These are phyloP conservation scores for Metschnikowia gruessii DNA, from an alignment of 805 yeast species.

Conservation along the genomic window DNA sequence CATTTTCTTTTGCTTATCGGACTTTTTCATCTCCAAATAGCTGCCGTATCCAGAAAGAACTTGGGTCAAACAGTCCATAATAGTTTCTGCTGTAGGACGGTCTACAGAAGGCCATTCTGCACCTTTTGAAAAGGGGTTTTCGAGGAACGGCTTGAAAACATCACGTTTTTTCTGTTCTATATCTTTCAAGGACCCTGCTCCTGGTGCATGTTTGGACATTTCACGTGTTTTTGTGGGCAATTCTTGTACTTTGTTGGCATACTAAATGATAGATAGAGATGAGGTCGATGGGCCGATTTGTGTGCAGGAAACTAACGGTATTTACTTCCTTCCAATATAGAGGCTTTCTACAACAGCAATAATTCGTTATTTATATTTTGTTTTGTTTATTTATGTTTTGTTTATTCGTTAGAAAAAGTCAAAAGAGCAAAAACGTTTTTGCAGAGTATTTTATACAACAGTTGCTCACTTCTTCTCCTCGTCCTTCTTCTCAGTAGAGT, in stretches of 20 bases:
- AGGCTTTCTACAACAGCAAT: no score
- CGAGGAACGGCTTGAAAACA: slow-evolving; percentile 62
- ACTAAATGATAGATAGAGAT: not conserved
- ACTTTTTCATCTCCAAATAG: slow-evolving; percentile 10
- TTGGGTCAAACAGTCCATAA: slow-evolving; percentile 15
- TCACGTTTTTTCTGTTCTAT: slow-evolving; percentile 50
- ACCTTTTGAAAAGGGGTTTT: slow-evolving; percentile 57
- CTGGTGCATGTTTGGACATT: slow-evolving; percentile 9
- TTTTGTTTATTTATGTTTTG: not conserved
- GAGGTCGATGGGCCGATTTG: not conserved
- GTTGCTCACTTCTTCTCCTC: slow-evolving; percentile 8
- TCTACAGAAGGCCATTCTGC: slow-evolving; percentile 19
- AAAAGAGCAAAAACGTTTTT: not conserved
- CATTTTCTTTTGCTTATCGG: not conserved
- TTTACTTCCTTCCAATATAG: no score
- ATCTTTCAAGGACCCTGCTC: slow-evolving; percentile 43
- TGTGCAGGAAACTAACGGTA: slow-evolving; percentile 1
- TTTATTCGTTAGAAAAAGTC: slow-evolving; percentile 4
- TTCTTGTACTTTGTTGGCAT: not conserved
- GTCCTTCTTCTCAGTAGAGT: slow-evolving; percentile 17
- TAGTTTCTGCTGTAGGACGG: slow-evolving; percentile 7
- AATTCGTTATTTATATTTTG: no score
- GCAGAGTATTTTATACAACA: not conserved
- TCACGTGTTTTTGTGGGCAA: no score
- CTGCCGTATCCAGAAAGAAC: slow-evolving; percentile 18